Conservation (phyloP, 768 basidiomycete genomes). For the Tulasnella sp. region DNA sequence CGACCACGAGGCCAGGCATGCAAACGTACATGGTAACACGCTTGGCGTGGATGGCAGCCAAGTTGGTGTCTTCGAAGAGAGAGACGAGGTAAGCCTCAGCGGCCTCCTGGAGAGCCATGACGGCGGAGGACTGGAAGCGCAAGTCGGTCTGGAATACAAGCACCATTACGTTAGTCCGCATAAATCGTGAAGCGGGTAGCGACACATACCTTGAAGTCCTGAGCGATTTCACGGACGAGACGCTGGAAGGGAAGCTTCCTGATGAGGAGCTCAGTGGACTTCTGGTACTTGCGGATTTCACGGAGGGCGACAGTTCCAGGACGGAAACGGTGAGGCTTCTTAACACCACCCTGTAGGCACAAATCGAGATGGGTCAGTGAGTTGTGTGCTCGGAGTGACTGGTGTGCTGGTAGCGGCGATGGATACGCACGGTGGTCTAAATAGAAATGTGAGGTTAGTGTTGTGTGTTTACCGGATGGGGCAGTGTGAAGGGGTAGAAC, state of each 20-base stretch:
- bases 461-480: background rate
- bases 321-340: constrained; percentile 46
- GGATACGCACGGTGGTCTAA: constrained; percentile 22
- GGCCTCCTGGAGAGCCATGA: constrained; percentile 52
- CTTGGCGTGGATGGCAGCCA: constrained; percentile 88
- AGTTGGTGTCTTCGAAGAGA: constrained; percentile 62
- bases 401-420: background rate
- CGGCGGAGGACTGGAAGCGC: constrained; percentile 51
- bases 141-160: constrained; percentile 47
- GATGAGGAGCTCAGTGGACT: constrained; percentile 61
- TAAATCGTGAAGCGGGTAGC: background rate
- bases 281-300: constrained; percentile 53
- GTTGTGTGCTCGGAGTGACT: background rate
- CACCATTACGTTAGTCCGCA: background rate
- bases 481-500: constrained; percentile 26
- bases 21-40: constrained; percentile 58
- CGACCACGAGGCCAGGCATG: background rate
- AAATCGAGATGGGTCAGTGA: background rate
- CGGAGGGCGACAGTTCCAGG: constrained; percentile 49
- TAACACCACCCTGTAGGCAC: constrained; percentile 38
- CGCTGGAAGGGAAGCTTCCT: constrained; percentile 66
- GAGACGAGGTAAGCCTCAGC: constrained; percentile 54
- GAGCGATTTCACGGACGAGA: constrained; percentile 74
- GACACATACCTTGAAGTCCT: constrained; percentile 64
- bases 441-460: constrained; percentile 13